Base-by-base conservation (phyloP, 176 grass and related monocot species). In the Triticum turgidum region DNA sequence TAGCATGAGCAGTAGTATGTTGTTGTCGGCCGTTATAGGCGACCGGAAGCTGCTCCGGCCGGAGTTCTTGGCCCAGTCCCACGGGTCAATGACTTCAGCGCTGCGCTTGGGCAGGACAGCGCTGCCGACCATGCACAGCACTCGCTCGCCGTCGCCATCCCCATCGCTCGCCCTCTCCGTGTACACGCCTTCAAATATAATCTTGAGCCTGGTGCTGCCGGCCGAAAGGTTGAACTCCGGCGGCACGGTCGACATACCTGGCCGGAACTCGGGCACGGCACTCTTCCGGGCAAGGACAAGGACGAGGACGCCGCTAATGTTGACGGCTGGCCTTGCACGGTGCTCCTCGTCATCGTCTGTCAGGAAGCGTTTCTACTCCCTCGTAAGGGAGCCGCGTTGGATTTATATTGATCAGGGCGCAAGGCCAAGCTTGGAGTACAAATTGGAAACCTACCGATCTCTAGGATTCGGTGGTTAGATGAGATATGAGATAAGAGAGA, bases 161-260 rank as follows among this genome's bases (percentile, higher is more conserved):
- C 38, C 62, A 30, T 52, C 44, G 30, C 38, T 44, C 3, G 18
- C 33, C 2, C 44, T 81, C 59, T 88, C 85, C 1, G 73, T 61
- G 47, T 90, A 90, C 18, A 93, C 72, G 8, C 91, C 91, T 88
- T 90, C 86, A 7, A 88, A 86, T 72, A 83, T 12, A 0, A 93
- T 83, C 32, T 68, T 75, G 33, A 90, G 82, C 49, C 85, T 79
- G 37, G 82, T 88, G 25, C 70, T 82, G 9, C 88, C 88, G 0
- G 84, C 47, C 11, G 73, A 84, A 58, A 90, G 67, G 68, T 77
- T 65, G 42, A 75, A 75, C 42, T 49, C 72, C 8, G 72, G 72
- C 13, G 7, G 30, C 1, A 29, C 1, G 3, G 85, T 6, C 3
- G 70, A 11, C 24, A 33, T 42, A 7, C 14, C 56, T n/a, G 32